Base-by-base conservation (phyloP, 2,329 filamentous ascomycete species). In the Amylocarpus encephaloides region DNA sequence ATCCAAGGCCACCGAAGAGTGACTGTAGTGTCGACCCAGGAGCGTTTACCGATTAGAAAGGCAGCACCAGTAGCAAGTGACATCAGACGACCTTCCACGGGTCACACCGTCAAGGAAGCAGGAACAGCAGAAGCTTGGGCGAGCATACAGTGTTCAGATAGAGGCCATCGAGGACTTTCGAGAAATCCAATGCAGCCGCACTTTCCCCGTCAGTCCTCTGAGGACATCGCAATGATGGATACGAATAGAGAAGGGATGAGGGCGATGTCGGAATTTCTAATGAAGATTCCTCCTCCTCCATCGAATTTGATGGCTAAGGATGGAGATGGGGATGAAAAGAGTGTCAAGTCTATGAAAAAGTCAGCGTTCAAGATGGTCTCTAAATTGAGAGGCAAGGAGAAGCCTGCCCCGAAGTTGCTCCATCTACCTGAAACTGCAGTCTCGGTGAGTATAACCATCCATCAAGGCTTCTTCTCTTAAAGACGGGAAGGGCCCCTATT, bases 351-450 rank as follows among this genome's bases (percentile, higher is more conserved):
- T 68, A 1, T 50, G 3, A 69, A 65, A 57, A 75, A 71, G 69
- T 63, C 66, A 40, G 69, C 67, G 39, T 64, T 78, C 45, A 73
- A 66, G 56, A 65, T 71, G 12, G 66, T 76, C 38, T 58, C 64
- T 30, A 68, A 62, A 32, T 64, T 38, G 44, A 34, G 34, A 7
- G 18, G 12, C 10, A 47, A 47, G 65, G 15, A 53, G 49, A 40
- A 58, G 40, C 34, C 65, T 60, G 7, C 58, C 53, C 63, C 62
- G 1, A 57, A 63, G 22, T 52, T 64, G 18, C 62, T 74, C 52
- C 64, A 61, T 46, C 68, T 82, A 3, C 78, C 40, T 29, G 38
- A 40, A 16, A 3, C 38, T 16, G 16, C 13, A 5, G 38, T 40
- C 11, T 40, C 38, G 13, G 38, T 40, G 18, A 40, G 38, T 40